Conservation (phyloP, 495 filamentous ascomycete species). For the Oleoguttula mirabilis region DNA sequence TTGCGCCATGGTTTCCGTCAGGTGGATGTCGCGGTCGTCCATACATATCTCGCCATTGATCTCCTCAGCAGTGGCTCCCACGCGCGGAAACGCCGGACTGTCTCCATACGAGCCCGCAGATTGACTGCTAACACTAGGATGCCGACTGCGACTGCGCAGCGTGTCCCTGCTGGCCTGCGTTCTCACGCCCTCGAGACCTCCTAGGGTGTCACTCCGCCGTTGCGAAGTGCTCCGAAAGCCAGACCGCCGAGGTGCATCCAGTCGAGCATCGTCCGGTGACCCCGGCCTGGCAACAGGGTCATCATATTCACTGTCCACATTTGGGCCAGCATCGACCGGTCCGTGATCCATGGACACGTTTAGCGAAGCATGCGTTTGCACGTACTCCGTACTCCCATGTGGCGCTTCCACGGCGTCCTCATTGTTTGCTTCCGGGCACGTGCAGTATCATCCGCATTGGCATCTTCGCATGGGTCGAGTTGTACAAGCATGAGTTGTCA, state of each 20-base stretch:
- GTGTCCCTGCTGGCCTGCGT: neutral
- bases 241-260: neutral
- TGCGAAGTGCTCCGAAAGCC: slow-evolving; percentile 4
- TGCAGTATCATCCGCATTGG: no score
- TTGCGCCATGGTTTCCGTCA: neutral
- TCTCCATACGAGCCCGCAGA: slow-evolving; percentile 4
- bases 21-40: neutral
- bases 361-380: neutral
- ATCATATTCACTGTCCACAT: slow-evolving; percentile 10
- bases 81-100: neutral
- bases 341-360: slow-evolving; percentile 16
- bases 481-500: no score
- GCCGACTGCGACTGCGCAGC: slow-evolving; percentile 2
- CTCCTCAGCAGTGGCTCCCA: slow-evolving; percentile 9
- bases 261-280: slow-evolving; percentile 2
- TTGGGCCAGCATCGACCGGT: slow-evolving; percentile 14
- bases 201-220: neutral
- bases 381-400: no score
- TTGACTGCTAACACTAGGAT: slow-evolving; percentile 3
- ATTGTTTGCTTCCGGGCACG: no score
- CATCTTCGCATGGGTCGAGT: no score
- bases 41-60: neutral
- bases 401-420: no score
- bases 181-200: neutral
- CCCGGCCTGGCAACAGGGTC: neutral